These are phyloP conservation scores for Aspergillus homomorphus DNA, from an alignment of 495 filamentous ascomycete genomes.

Conservation along the genomic window DNA sequence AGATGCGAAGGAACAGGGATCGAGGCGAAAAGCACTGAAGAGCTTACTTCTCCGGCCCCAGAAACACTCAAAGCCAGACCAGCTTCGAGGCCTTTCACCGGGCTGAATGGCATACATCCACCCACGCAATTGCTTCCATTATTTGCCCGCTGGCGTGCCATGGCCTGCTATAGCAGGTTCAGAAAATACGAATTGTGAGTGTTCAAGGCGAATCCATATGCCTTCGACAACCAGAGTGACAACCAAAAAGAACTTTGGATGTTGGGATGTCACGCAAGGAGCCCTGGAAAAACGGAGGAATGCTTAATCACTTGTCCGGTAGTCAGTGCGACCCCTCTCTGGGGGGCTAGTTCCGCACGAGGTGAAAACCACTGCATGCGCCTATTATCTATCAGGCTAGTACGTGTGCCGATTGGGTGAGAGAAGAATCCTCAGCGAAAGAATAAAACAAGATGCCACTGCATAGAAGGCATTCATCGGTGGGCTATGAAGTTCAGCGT, in stretches of 20 bases:
- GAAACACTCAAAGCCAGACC: neutral
- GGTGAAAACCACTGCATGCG: neutral
- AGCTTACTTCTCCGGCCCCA: neutral
- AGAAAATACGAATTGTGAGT: neutral
- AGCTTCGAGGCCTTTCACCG: neutral
- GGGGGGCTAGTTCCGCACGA: neutral
- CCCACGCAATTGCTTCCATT: neutral
- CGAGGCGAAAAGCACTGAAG: neutral
- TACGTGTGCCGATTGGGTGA: neutral
- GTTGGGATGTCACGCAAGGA: neutral
- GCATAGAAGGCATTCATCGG: neutral
- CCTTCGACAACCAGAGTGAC: neutral
- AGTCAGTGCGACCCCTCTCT: neutral
- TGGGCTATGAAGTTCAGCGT: neutral
- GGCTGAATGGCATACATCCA: neutral
- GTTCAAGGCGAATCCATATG: neutral
- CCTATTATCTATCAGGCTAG: neutral
- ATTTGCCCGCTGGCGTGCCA: neutral
- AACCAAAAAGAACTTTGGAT: neutral
- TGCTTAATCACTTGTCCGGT: neutral
- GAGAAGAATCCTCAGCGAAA: neutral
- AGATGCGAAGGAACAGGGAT: slow-evolving; percentile 4
- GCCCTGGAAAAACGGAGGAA: neutral
- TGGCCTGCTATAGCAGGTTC: neutral
- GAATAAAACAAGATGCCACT: neutral